Conservation (phyloP, 306 rosid genomes). For the Sesbania bispinosa region DNA sequence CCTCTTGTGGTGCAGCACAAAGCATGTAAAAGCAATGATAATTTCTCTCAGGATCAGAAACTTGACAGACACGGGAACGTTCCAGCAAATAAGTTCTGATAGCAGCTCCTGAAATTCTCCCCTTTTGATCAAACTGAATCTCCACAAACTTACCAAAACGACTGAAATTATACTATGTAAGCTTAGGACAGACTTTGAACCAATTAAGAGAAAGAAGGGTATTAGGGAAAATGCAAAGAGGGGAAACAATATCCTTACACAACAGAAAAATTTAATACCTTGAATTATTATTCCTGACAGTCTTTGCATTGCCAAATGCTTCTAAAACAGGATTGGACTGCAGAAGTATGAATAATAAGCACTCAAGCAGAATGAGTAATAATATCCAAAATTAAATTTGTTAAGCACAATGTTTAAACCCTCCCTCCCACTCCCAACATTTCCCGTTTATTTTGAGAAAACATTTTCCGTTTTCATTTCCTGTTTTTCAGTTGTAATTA, state of each 20-base stretch:
- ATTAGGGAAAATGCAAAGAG: neutral
- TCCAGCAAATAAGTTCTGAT: slow-evolving; percentile 92
- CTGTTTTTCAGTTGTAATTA: too few relatives aligned
- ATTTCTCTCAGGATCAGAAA: slow-evolving; percentile 96
- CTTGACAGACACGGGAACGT: slow-evolving; percentile 94
- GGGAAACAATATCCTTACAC: neutral
- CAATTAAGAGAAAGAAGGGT: neutral
- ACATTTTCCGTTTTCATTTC: too few relatives aligned
- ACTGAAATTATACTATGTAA: slow-evolving; percentile 55
- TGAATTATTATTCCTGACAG: slow-evolving; percentile 89
- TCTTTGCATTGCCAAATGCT: slow-evolving; percentile 98
- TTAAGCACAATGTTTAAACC: neutral
- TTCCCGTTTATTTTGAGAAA: too few relatives aligned
- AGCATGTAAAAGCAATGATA: slow-evolving; percentile 99
- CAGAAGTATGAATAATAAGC: slow-evolving; percentile 20
- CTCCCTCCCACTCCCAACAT: neutral
- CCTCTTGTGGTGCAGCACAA: slow-evolving; percentile 92
- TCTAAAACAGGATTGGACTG: slow-evolving; percentile 98
- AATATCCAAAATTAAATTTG: slow-evolving; percentile 12
- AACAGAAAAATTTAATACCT: slow-evolving; percentile 48
- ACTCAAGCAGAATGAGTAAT: neutral
- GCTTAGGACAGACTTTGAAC: slow-evolving; percentile 34
- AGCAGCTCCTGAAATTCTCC: slow-evolving; percentile 99
- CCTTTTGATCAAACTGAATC: slow-evolving; percentile 77
- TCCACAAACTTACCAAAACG: slow-evolving; percentile 99